phyloP scores from a whole-genome alignment of 495 filamentous ascomycete genomes.

The Penicillium silybi region DNA sequence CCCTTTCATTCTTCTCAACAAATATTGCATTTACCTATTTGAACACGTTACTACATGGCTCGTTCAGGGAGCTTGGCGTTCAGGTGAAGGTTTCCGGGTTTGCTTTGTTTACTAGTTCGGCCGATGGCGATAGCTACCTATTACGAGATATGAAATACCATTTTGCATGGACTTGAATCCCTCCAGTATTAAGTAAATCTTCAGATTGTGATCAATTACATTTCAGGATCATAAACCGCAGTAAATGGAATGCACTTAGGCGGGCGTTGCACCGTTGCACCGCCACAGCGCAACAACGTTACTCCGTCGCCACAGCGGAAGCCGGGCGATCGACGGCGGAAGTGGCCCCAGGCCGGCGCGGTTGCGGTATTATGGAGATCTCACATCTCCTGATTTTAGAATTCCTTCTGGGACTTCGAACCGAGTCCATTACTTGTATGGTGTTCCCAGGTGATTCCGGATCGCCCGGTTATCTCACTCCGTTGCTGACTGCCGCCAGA shows the following conservation, averaged over 20 bases:
- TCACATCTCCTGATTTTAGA: constrained; percentile 6
- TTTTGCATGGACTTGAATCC: not conserved
- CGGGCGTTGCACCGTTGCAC: constrained; percentile 19
- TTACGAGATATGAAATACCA: not conserved
- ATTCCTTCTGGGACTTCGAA: not conserved
- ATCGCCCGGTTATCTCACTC: not conserved
- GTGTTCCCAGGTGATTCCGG: not conserved
- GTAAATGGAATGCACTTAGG: not conserved
- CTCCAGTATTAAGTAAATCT: not conserved
- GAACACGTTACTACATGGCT: constrained; percentile 5
- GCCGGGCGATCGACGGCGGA: constrained; percentile 35
- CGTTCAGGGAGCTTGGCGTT: constrained; percentile 10
- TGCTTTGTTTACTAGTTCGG: not conserved
- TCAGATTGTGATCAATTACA: not conserved
- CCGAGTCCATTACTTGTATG: not conserved
- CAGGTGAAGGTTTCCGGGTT: not conserved
- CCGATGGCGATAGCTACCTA: not conserved
- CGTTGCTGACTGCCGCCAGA: constrained; percentile 9
- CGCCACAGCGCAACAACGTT: constrained; percentile 38
- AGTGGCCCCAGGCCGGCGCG: constrained; percentile 28
- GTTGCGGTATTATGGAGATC: constrained; percentile 10
- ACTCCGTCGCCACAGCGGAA: constrained; percentile 32
- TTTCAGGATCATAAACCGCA: too few species aligned
- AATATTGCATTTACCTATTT: constrained; percentile 3
- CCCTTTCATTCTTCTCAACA: not conserved